Conservation (phyloP, 192 early-diverging fungal species). For the Backusella westeae region DNA sequence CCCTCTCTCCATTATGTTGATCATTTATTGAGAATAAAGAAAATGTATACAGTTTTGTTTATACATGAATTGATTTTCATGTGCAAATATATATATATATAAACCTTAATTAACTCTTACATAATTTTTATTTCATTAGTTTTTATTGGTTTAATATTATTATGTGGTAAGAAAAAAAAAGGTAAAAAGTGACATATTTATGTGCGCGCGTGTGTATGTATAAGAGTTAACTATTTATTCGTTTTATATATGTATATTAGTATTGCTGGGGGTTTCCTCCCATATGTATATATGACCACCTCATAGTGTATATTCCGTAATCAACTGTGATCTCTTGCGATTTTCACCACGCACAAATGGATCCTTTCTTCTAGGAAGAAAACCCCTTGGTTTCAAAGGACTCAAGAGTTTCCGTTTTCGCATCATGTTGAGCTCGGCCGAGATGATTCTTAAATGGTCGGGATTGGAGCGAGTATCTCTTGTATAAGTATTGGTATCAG, state of each 20-base stretch:
- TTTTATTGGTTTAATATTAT: background rate
- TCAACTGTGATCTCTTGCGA: background rate
- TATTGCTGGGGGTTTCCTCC: background rate
- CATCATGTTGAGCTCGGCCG: slow-evolving; percentile 54
- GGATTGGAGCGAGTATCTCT: slow-evolving; percentile 49
- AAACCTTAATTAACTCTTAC: background rate
- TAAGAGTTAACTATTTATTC: background rate
- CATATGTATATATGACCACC: background rate
- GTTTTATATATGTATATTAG: background rate
- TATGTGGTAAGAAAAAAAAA: background rate
- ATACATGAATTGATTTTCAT: background rate
- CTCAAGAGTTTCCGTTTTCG: slow-evolving; percentile 43
- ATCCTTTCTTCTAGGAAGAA: slow-evolving; percentile 42
- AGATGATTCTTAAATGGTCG: slow-evolving; percentile 52
- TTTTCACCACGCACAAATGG: slow-evolving; percentile 29
- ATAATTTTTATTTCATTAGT: background rate
- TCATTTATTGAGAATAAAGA: background rate
- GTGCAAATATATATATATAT: background rate
- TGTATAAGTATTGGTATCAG: slow-evolving; percentile 31
- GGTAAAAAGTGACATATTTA: background rate
- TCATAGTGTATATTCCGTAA: background rate
- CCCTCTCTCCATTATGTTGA: background rate
- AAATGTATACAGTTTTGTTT: background rate
- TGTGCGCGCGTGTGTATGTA: background rate
- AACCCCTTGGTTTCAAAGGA: slow-evolving; percentile 46